Base-by-base conservation (phyloP, 805 yeast species). In the Metschnikowia noctiluminum region DNA sequence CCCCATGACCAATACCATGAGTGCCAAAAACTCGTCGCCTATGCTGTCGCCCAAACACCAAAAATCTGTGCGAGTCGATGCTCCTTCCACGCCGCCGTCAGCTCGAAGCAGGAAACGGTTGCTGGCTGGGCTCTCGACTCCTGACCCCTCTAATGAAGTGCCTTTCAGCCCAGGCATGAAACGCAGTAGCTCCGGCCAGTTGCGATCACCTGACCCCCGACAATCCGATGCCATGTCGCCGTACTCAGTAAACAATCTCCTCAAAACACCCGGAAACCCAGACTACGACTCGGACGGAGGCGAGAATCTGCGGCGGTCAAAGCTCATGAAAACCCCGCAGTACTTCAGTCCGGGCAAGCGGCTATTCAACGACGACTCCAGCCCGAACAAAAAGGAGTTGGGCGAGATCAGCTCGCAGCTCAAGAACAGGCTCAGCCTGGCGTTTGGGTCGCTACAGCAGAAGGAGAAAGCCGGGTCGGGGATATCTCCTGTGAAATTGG, bases 121-220 rank as follows among this genome's bases (percentile, higher is more conserved):
- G 13, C 65, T 70, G 46, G 62, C 65, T 9, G 64, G 61, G 42
- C 59, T 71, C 31, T 57, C 62, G 28, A 71, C 76, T 3, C 76
- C 77, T 0, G 76, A 71, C 32, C 71, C 66, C 38, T 48, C 53
- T 15, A 47, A 38, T n/a, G 63, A 61, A 21, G 50, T 70, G 16
- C 76, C 76, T 35, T 64, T 69, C 46, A 64, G 73, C 10, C 77
- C 77, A 6, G 62, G 70, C n/a, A 53, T 66, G 42, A 72, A 72
- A 49, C 54, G 76, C 27, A 59, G 67, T 41, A 64, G 54, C 46
- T 62, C 66, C 1, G 69, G 68, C 15, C 53, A 49, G 43, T 57
- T 56, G 37, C 62, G 63, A 51, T 63, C 70, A n/a, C 76, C 75
- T 1, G 75, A 68, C 43, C 63, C 60, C 49, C 62, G 59, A 42